Evolutionary conservation across 768 basidiomycete species (phyloP).

Genomic region (Nidularia pulvinata): DNA sequence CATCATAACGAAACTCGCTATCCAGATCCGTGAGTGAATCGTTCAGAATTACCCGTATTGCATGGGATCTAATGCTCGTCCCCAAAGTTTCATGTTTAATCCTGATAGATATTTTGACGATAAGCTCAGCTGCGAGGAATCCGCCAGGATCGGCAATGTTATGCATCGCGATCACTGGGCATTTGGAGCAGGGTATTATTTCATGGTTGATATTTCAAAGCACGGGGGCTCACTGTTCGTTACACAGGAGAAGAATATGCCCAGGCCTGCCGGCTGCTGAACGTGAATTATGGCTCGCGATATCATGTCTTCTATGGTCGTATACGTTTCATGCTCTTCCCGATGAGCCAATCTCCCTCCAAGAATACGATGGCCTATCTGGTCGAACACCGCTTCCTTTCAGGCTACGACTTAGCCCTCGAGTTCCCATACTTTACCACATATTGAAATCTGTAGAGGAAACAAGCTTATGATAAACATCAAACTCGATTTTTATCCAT

Average conservation of each 20-base stretch:
- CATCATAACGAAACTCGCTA: constrained; percentile 31
- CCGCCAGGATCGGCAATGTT: constrained; percentile 34
- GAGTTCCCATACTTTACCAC: neutral
- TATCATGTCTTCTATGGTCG: constrained; percentile 45
- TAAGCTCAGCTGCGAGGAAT: constrained; percentile 29
- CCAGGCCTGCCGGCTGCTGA: constrained; percentile 43
- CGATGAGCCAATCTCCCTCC: constrained; percentile 39
- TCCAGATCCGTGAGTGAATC: constrained; percentile 20
- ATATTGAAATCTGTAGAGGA: too few relatives aligned
- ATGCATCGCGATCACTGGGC: constrained; percentile 47
- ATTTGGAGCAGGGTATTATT: constrained; percentile 40
- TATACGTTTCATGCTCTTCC: constrained; percentile 38
- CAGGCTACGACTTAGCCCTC: constrained; percentile 24
- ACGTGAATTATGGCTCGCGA: constrained; percentile 40
- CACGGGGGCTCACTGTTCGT: neutral
- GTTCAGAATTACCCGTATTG: constrained; percentile 1
- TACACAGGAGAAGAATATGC: constrained; percentile 30
- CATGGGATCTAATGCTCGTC: neutral
- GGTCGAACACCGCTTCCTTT: constrained; percentile 44
- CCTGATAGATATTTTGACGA: constrained; percentile 45
- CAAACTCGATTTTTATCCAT: too few relatives aligned
- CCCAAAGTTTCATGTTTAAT: constrained; percentile 7
- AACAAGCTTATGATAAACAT: too few relatives aligned
- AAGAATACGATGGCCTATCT: constrained; percentile 48
- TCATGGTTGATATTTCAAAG: neutral